A percentile compares a stretch with the other conserved stretches of the same genome.
Conservation (phyloP, 2,329 filamentous ascomycete genomes). For the Cordyceps cicadae region DNA sequence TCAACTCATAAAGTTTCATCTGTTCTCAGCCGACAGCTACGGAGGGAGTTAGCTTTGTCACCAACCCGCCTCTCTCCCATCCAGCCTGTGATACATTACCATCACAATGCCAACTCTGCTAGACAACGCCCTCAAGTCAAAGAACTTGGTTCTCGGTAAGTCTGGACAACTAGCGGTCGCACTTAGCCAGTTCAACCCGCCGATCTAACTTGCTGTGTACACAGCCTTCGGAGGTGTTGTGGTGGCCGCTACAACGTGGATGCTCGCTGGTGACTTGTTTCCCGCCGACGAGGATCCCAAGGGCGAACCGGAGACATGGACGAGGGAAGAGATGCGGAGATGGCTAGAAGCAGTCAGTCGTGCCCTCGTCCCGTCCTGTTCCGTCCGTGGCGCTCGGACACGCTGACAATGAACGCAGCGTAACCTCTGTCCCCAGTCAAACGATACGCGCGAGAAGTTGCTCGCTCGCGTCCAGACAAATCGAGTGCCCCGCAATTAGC, state of each 20-base stretch:
- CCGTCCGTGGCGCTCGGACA: background rate
- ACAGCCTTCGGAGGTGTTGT: conserved; percentile 73
- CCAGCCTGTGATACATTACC: background rate
- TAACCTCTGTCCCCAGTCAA: conserved; percentile 36
- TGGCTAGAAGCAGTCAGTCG: conserved; percentile 72
- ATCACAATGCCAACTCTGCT: conserved; percentile 58
- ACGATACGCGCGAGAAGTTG: conserved; percentile 37
- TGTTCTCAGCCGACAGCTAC: too few relatives aligned
- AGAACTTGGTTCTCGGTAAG: conserved; percentile 64
- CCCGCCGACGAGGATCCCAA: conserved; percentile 67
- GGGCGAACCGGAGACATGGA: conserved; percentile 66
- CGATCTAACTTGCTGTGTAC: too few relatives aligned
- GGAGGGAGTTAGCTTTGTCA: too few relatives aligned
- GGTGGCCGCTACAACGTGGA: conserved; percentile 72
- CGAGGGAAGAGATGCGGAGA: conserved; percentile 64
- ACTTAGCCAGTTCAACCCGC: too few relatives aligned
- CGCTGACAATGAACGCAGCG: conserved; percentile 25
- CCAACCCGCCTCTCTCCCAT: too few relatives aligned
- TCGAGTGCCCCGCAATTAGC: conserved; percentile 28
- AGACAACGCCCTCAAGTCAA: conserved; percentile 61
- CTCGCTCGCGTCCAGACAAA: conserved; percentile 39
- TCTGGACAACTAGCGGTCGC: background rate
- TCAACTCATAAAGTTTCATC: too few relatives aligned
- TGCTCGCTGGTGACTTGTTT: conserved; percentile 82
- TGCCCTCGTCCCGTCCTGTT: conserved; percentile 28